phyloP scores from a whole-genome alignment of 768 basidiomycete genomes.

The Boletus eberwhitei region DNA sequence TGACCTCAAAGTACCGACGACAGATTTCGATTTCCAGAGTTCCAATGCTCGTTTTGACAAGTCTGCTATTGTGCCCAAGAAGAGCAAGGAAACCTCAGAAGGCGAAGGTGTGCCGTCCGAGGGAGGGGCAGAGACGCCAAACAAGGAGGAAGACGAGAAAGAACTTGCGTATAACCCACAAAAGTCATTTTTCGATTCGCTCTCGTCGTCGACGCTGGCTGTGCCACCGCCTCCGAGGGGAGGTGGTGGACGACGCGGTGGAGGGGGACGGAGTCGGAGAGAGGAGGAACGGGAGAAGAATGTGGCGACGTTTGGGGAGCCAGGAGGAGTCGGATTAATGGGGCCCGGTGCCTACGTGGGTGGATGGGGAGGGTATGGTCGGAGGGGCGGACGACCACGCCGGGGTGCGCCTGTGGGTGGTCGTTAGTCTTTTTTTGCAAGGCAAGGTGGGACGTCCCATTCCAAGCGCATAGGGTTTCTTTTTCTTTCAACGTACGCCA shows the following conservation, averaged over 20 bases:
- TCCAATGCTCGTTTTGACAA: slow-evolving; percentile 84
- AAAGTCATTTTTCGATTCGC: slow-evolving; percentile 79
- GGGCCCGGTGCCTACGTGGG: slow-evolving; percentile 78
- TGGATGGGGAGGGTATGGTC: slow-evolving; percentile 71
- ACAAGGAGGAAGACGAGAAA: slow-evolving; percentile 38
- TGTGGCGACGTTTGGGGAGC: slow-evolving; percentile 84
- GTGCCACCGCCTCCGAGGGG: slow-evolving; percentile 33
- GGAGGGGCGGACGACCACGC: slow-evolving; percentile 44
- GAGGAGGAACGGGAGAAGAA: slow-evolving; percentile 85
- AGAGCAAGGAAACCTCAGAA: slow-evolving; percentile 27
- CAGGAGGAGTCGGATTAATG: slow-evolving; percentile 73
- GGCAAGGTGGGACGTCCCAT: neutral
- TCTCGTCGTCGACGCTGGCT: slow-evolving; percentile 46
- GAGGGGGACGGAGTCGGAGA: slow-evolving; percentile 61
- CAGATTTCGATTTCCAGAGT: slow-evolving; percentile 80
- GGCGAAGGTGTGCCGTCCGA: slow-evolving; percentile 34
- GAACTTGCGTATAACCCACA: slow-evolving; percentile 67
- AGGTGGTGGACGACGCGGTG: slow-evolving; percentile 41
- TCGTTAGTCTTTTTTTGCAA: slow-evolving; percentile 15
- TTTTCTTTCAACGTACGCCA: slow-evolving; percentile 7
- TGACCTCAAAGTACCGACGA: slow-evolving; percentile 58
- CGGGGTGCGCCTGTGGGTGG: slow-evolving; percentile 21
- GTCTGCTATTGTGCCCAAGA: slow-evolving; percentile 44
- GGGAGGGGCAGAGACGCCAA: slow-evolving; percentile 22
- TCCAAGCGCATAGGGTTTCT: neutral